Evolutionary conservation across 495 filamentous ascomycete species (phyloP).

Genomic region (Neurospora sp.): DNA sequence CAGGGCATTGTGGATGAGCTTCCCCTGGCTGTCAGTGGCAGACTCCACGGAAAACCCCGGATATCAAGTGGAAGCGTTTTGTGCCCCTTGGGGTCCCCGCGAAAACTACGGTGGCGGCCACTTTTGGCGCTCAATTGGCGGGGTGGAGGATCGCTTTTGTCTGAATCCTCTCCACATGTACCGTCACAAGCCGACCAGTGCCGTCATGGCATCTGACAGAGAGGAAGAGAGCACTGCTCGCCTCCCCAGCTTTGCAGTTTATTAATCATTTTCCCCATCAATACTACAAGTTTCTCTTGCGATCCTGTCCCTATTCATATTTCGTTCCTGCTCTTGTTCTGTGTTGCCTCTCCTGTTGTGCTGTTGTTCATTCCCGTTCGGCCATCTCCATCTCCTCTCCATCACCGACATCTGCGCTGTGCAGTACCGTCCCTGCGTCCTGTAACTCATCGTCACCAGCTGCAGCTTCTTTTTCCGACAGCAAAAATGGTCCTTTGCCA

Average conservation of each 20-base stretch:
- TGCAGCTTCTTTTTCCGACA: background rate
- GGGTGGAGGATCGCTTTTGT: background rate
- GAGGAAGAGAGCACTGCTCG: background rate
- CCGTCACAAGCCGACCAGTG: constrained; percentile 30
- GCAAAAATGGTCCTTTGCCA: background rate
- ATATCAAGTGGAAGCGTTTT: constrained; percentile 1
- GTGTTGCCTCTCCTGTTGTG: background rate
- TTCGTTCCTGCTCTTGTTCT: background rate
- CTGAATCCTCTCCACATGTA: constrained; percentile 2
- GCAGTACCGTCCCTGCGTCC: background rate
- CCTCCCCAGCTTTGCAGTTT: background rate
- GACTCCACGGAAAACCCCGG: background rate
- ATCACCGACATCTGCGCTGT: background rate
- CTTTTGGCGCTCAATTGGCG: constrained; percentile 4
- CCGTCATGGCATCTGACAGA: constrained; percentile 7
- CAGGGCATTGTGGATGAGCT: background rate
- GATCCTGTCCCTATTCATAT: background rate
- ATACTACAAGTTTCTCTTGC: background rate
- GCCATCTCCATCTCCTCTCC: background rate
- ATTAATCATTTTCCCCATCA: background rate
- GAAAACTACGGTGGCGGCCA: background rate
- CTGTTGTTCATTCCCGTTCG: background rate
- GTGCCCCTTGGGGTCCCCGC: constrained; percentile 1
- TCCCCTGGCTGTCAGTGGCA: background rate
- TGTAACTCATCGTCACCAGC: background rate